phyloP scores from a whole-genome alignment of 345 rosid species.

The Ceriops decandra region DNA sequence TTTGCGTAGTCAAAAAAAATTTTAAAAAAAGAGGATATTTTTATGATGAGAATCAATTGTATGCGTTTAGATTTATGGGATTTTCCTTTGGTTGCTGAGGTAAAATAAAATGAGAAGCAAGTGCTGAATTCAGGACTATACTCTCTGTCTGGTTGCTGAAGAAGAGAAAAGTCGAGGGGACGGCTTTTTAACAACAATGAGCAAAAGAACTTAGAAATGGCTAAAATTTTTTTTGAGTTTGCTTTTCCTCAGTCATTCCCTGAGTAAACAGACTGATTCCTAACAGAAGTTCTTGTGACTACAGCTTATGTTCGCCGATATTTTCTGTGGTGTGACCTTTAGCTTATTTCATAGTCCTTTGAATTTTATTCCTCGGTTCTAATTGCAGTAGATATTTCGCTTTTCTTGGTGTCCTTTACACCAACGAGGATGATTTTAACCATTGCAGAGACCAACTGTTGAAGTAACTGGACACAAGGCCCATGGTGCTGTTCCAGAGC shows the following conservation, averaged over 20 bases:
- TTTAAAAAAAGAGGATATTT: background rate
- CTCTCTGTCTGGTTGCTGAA: too few species aligned
- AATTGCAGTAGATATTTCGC: background rate
- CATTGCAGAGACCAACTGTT: slow-evolving; percentile 58
- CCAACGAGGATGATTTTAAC: slow-evolving; percentile 5
- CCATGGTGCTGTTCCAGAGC: slow-evolving; percentile 76
- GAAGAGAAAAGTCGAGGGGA: too few species aligned
- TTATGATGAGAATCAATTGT: background rate
- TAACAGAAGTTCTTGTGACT: background rate
- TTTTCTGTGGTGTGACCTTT: too few species aligned
- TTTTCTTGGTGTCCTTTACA: background rate
- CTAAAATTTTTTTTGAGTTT: too few species aligned
- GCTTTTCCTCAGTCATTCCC: too few species aligned
- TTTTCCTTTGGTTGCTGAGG: background rate
- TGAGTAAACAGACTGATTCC: background rate
- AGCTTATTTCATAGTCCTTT: background rate
- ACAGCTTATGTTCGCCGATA: too few species aligned
- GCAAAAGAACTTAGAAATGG: too few species aligned
- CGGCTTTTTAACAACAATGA: too few species aligned
- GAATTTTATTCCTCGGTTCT: background rate
- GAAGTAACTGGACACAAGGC: slow-evolving; percentile 86
- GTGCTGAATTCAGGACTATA: too few species aligned
- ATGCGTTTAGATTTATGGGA: background rate
- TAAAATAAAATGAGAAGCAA: too few species aligned
- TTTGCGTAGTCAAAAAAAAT: too few species aligned